Base-by-base conservation (phyloP, 1,139 yeast species). In the Fermentozyma sake region DNA sequence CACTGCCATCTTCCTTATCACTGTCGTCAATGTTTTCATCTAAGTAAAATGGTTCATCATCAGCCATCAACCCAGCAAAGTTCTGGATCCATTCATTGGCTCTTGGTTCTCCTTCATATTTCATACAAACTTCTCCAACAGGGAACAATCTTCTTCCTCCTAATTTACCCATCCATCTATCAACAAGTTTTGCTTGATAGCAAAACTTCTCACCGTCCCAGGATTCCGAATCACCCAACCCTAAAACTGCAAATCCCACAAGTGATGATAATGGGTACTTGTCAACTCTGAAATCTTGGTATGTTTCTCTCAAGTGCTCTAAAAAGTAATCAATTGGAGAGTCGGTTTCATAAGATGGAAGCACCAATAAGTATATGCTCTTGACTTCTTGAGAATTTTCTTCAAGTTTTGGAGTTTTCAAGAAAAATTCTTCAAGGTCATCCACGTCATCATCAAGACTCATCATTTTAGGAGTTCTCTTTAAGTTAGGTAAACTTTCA, bases 321-420 rank as follows among this genome's bases (percentile, higher is more conserved):
- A 87, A 61, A 52, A 86, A 86, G 49, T 78, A 87, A 53, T 87
- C 97, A 26, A 89, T 69, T 7, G 96, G 96, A 2, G 94, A 83
- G 53, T 87, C 96, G 0, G 89, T 83, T 44, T 86, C 96, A 50
- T 87, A 87, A 0, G 96, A 85, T 2, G 97, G 97, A 16, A 87
- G 63, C 10, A 87, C 85, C 38, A 87, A 44, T 14, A 89, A 50
- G 46, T 85, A 87, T n/a, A 84, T 58, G 23, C 75, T 64, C 30
- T 63, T 60, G 8, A 44, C 38, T n/a, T n/a, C n/a, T n/a, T n/a
- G n/a, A n/a, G n/a, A n/a, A n/a, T n/a, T n/a, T 16, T 40, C 45
- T 6, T 56, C 58, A 16, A 54, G 47, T 6, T 50, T 41, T 6
- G 86, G 84, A 9, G 80, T 76, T 26, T 75, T 68, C 25, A 84